These are phyloP conservation scores for Thuja plicata DNA, from an alignment of 83 land plant species.

Conservation along the genomic window DNA sequence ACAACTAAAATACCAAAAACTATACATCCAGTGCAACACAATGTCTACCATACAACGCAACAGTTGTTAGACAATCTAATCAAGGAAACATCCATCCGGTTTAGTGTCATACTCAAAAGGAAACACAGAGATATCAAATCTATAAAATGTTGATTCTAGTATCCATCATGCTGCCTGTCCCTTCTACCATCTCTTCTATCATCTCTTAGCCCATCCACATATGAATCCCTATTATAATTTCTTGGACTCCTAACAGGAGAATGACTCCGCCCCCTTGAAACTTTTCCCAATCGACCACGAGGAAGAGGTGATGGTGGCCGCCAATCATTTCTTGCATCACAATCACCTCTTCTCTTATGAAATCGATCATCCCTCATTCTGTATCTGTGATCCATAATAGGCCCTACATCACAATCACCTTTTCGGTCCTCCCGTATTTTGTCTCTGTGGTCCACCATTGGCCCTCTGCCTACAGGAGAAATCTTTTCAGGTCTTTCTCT, in stretches of 20 bases:
- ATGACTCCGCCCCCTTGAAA: conserved; percentile 38
- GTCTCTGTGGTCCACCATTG: conserved; percentile 22
- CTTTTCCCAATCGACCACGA: conserved; percentile 37
- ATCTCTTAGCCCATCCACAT: conserved; percentile 11
- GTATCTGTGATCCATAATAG: conserved; percentile 12
- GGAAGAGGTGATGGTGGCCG: conserved; percentile 19
- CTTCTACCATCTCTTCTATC: background rate
- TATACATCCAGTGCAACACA: background rate
- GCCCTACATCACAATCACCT: conserved; percentile 35
- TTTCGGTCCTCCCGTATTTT: conserved; percentile 29
- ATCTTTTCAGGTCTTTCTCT: conserved; percentile 27
- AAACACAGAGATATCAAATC: background rate
- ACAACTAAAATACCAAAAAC: background rate
- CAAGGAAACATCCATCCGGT: background rate
- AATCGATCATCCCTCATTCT: conserved; percentile 20
- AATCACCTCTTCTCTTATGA: conserved; percentile 27
- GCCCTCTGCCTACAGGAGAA: conserved; percentile 22
- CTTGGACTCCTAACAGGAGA: conserved; percentile 37
- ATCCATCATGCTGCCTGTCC: conserved; percentile 1
- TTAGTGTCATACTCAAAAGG: no score
- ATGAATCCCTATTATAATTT: conserved; percentile 1
- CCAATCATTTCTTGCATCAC: background rate
- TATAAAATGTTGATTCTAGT: background rate
- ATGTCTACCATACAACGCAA: background rate
- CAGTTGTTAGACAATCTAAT: background rate